These are phyloP conservation scores for Candida pseudoviswanathii DNA, from an alignment of 1,139 yeast genomes.

Conservation along the genomic window DNA sequence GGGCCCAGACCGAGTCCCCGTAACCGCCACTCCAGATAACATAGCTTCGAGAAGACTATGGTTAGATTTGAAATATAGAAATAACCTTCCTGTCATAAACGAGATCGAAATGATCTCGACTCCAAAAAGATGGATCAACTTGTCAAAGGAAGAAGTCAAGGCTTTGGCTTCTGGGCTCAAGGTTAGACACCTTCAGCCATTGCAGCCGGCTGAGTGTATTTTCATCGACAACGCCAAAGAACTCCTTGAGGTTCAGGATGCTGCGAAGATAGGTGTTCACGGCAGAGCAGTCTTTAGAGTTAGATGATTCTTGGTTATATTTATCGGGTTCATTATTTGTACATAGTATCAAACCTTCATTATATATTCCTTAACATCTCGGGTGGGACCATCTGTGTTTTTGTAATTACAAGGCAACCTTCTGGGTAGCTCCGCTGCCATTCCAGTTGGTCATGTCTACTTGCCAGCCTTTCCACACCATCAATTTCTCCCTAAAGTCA, in stretches of 20 bases:
- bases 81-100: slow-evolving; percentile 74
- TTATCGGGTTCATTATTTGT: background rate
- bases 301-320: slow-evolving; percentile 30
- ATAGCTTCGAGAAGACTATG: slow-evolving; percentile 85
- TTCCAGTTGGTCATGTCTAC: slow-evolving; percentile 86
- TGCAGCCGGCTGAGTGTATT: slow-evolving; percentile 89
- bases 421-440: slow-evolving; percentile 23
- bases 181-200: slow-evolving; percentile 74
- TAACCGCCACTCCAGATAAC: slow-evolving; percentile 86
- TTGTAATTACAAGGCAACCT: slow-evolving; percentile 24
- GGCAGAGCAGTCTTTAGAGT: slow-evolving; percentile 88
- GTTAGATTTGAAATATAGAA: slow-evolving; percentile 88
- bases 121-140: slow-evolving; percentile 77
- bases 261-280: slow-evolving; percentile 68
- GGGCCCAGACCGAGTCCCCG: slow-evolving; percentile 82
- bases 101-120: slow-evolving; percentile 75
- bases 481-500: slow-evolving; percentile 43
- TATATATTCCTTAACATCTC: background rate
- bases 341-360: slow-evolving; percentile 1
- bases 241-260: slow-evolving; percentile 80
- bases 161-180: slow-evolving; percentile 76
- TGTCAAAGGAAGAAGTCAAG: slow-evolving; percentile 64
- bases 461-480: slow-evolving; percentile 83
- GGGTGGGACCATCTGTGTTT: background rate
- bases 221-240: slow-evolving; percentile 51